These are phyloP conservation scores for Ephemerocybe angulata DNA, from an alignment of 768 basidiomycete genomes.

Conservation along the genomic window DNA sequence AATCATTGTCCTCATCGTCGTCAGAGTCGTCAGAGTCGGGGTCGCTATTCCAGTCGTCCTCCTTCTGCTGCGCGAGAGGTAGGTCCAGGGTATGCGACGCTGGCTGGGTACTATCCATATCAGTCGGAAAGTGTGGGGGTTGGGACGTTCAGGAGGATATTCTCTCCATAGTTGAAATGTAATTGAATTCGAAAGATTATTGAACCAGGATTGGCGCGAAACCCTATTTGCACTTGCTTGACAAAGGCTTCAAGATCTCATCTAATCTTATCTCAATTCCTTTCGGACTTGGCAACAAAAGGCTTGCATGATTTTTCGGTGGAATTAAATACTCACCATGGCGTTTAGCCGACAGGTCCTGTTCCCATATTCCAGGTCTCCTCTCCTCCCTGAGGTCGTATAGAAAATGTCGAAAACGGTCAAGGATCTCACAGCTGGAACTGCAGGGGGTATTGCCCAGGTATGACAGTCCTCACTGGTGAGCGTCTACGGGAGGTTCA, in stretches of 20 bases:
- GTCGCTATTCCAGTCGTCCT: slow-evolving; percentile 3
- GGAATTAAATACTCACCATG: too few relatives aligned
- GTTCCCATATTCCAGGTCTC: too few relatives aligned
- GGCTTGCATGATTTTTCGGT: not conserved
- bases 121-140: too few relatives aligned
- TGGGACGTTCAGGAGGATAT: not conserved
- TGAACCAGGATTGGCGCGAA: not conserved
- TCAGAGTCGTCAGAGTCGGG: slow-evolving; percentile 40
- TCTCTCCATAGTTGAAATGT: not conserved
- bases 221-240: slow-evolving; percentile 8
- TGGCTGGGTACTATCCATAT: not conserved
- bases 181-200: not conserved
- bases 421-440: slow-evolving; percentile 87
- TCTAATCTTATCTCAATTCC: slow-evolving; percentile 9
- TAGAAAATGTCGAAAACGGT: slow-evolving; percentile 57
- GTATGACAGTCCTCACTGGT: slow-evolving; percentile 29
- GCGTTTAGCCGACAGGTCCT: too few relatives aligned
- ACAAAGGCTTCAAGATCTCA: slow-evolving; percentile 23
- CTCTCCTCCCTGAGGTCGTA: not conserved
- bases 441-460: slow-evolving; percentile 88
- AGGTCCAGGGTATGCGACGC: not conserved
- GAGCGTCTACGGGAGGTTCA: slow-evolving; percentile 15
- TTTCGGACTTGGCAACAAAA: not conserved
- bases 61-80: not conserved
- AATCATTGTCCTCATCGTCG: slow-evolving; percentile 57